Evolutionary conservation across 139 green algal genomes (phyloP).

Genomic region (Bryopsis sp.): DNA sequence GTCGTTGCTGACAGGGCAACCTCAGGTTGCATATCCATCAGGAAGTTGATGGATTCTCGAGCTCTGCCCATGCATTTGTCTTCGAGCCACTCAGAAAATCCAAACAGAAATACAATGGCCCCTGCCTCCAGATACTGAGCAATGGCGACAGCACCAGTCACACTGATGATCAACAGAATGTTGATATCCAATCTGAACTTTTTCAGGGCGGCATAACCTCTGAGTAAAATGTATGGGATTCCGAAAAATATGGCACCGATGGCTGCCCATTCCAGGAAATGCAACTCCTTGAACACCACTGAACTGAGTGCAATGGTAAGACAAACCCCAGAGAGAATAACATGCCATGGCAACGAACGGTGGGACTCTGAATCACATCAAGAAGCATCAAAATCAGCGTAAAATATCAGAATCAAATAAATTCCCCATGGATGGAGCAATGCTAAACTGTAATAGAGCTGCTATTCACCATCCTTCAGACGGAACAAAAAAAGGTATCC

Average conservation of each 20-base stretch:
- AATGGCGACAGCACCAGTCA: slow-evolving; percentile 29
- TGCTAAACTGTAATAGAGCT: not conserved
- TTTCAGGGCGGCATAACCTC: not conserved
- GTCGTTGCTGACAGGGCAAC: not conserved
- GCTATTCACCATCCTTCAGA: not conserved
- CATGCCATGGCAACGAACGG: not conserved
- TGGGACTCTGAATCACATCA: not conserved
- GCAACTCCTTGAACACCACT: not conserved
- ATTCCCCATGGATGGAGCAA: not conserved
- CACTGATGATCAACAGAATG: slow-evolving; percentile 40
- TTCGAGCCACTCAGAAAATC: slow-evolving; percentile 49
- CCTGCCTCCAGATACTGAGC: slow-evolving; percentile 46
- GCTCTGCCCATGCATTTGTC: slow-evolving; percentile 24
- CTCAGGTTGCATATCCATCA: slow-evolving; percentile 32
- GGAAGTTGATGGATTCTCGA: slow-evolving; percentile 14
- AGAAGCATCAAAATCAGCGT: not conserved
- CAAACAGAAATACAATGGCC: slow-evolving; percentile 56
- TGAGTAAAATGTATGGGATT: not conserved
- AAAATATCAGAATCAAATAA: not conserved
- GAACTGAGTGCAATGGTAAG: not conserved
- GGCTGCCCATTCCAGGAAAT: not conserved
- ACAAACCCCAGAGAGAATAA: slow-evolving; percentile 7
- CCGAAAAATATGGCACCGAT: not conserved
- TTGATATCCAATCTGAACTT: slow-evolving; percentile 43
- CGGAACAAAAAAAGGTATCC: not conserved